Conservation (phyloP, 2,329 filamentous ascomycete species). For the Cladosporium sp. region DNA sequence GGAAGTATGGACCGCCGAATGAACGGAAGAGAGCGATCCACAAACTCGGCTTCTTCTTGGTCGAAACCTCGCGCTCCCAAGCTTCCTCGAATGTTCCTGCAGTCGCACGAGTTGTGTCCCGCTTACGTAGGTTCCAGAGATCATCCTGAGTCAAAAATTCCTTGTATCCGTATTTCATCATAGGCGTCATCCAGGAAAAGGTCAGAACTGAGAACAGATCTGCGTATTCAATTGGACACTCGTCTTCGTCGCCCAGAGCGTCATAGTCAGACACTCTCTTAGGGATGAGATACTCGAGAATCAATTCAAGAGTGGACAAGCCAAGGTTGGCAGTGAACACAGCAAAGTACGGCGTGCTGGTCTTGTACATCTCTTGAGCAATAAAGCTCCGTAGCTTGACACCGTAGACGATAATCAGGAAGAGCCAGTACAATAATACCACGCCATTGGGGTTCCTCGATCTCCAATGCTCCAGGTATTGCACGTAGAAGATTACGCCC, state of each 20-base stretch:
- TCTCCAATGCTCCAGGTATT: constrained; percentile 82
- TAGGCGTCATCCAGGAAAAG: constrained; percentile 96
- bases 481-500: constrained; percentile 68
- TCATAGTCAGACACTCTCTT: constrained; percentile 69
- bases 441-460: constrained; percentile 82
- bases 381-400: constrained; percentile 85
- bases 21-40: constrained; percentile 82
- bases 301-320: constrained; percentile 66
- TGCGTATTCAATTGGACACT: constrained; percentile 82
- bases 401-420: constrained; percentile 71
- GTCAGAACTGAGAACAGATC: constrained; percentile 90
- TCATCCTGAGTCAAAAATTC: constrained; percentile 91
- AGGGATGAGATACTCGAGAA: constrained; percentile 82
- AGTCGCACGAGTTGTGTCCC: constrained; percentile 74
- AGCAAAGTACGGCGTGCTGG: constrained; percentile 69
- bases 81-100: constrained; percentile 65
- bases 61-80: constrained; percentile 71
- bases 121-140: constrained; percentile 81
- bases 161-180: constrained; percentile 95
- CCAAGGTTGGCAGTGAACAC: constrained; percentile 69
- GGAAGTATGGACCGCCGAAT: constrained; percentile 78
- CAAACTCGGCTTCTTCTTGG: constrained; percentile 69
- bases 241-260: constrained; percentile 62
- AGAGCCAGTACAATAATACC: constrained; percentile 87
- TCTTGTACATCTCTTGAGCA: constrained; percentile 66